Evolutionary conservation across 352 stramenopile genomes (phyloP), one percentile per base, ranked within the genome.

Genomic region (Pythium pyrilobum): DNA sequence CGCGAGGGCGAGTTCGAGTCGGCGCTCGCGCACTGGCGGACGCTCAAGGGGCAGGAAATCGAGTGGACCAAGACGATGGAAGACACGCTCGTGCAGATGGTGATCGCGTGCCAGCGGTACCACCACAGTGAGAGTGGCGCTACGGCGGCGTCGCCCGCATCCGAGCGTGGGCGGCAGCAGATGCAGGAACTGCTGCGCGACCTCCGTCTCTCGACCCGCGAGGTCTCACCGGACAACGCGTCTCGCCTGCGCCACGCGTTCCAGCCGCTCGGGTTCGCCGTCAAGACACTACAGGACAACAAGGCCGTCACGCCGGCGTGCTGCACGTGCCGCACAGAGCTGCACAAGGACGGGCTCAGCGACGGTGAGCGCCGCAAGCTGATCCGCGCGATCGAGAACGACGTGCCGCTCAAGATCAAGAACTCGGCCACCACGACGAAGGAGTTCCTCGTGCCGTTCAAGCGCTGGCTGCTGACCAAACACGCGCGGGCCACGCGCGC

Each of bases 1-100:
- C 62, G 44, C 41, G 40, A 67, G 12, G 70, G 47, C 16, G 44
- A 73, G 16, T 88, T 87, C 36, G 16, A 50, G 24, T 50, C 52
- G 13, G 80, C 76, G 44, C 73, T 77, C 42, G 55, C 42, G 23
- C 68, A 55, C 16, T 91, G 80, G 80, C 73, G 82, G 45, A 41
- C 72, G 51, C 54, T 91, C 24, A 87, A 86, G 48, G 47, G 18
- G 20, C 54, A 64, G 23, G 61, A 76, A 37, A 77, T 91, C 15
- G 72, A 87, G 63, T 91, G 80, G 80, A 91, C 75, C 20, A 66
- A 46, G 46, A 72, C 69, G 15, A 91, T 91, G 80, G 77, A 91
- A 42, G 75, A 87, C 52, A 66, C 69, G 46, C 64, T 91, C 27
- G 65, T 87, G 33, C 71, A 86, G 46, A 80, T 89, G 66, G 54